Conservation (phyloP, 2,329 filamentous ascomycete genomes). For the Alternaria longipes region DNA sequence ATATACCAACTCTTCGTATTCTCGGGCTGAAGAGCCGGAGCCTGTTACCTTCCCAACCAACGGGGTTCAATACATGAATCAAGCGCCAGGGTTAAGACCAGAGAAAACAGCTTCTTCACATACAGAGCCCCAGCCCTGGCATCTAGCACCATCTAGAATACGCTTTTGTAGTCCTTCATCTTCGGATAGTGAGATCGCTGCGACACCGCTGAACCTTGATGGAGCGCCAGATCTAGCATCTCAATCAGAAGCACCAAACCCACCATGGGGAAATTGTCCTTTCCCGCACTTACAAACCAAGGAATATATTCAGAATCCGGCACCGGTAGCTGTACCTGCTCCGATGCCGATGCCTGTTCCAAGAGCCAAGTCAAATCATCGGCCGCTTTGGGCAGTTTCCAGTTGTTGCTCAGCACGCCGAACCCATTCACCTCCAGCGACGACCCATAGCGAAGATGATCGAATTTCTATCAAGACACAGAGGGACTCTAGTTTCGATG, state of each 20-base stretch:
- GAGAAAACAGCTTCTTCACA: background rate
- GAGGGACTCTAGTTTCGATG: background rate
- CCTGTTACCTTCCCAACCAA: background rate
- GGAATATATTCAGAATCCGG: background rate
- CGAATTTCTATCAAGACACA: background rate
- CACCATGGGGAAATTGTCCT: background rate
- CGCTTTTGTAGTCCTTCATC: background rate
- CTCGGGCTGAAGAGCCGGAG: background rate
- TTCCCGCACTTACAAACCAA: background rate
- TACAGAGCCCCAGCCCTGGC: background rate
- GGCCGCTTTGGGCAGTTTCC: conserved; percentile 4
- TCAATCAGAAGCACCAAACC: background rate
- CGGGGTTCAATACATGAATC: background rate
- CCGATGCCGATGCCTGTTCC: background rate
- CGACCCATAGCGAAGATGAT: background rate
- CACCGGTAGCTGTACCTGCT: background rate
- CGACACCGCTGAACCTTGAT: background rate
- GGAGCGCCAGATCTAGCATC: background rate
- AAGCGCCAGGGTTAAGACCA: background rate
- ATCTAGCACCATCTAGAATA: background rate
- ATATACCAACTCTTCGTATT: background rate
- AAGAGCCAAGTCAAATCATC: background rate
- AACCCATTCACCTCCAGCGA: too few species aligned
- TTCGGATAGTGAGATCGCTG: background rate
- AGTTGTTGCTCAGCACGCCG: conserved; percentile 1